Percentiles rank a stretch among this genome's conserved stretches.
Conservation (phyloP, 805 yeast genomes). For the Yamadazyma takamatsuzukensis region DNA sequence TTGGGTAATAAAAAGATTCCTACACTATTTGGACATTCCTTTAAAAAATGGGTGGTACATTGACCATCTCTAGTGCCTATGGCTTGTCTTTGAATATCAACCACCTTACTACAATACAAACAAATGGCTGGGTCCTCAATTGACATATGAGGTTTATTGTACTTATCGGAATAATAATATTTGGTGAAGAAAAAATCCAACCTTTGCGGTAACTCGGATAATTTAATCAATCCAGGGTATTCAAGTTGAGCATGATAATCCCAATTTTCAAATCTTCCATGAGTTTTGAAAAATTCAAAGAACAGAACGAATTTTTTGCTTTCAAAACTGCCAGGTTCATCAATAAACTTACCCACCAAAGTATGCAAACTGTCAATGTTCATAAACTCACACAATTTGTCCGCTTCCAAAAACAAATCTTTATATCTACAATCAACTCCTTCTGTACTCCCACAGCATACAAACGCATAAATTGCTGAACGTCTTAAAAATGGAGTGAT, state of each 20-base stretch:
- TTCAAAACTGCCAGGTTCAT: constrained; percentile 19
- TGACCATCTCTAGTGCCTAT: constrained; percentile 63
- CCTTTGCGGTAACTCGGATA: constrained; percentile 62
- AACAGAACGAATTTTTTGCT: constrained; percentile 20
- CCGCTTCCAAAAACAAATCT: constrained; percentile 45
- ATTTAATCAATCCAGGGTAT: constrained; percentile 62
- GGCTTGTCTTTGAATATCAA: constrained; percentile 62
- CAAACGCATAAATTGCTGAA: constrained; percentile 52
- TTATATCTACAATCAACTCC: constrained; percentile 18
- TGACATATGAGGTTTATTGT: constrained; percentile 31
- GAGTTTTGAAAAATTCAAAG: constrained; percentile 5
- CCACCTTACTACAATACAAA: constrained; percentile 69
- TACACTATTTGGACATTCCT: constrained; percentile 59
- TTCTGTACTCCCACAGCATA: constrained; percentile 47
- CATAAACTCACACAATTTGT: constrained; percentile 48
- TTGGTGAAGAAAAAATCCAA: constrained; percentile 67
- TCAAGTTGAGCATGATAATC: constrained; percentile 28
- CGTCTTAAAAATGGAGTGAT: constrained; percentile 64
- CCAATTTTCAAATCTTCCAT: constrained; percentile 1
- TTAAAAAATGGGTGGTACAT: constrained; percentile 67
- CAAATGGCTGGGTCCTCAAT: constrained; percentile 81
- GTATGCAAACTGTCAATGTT: constrained; percentile 39
- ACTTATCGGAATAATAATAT: constrained; percentile 44
- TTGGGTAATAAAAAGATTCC: constrained; percentile 76
- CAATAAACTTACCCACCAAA: constrained; percentile 12